phyloP scores from a whole-genome alignment of 1,284 basidiomycete species.

The Ustilago crameri region DNA sequence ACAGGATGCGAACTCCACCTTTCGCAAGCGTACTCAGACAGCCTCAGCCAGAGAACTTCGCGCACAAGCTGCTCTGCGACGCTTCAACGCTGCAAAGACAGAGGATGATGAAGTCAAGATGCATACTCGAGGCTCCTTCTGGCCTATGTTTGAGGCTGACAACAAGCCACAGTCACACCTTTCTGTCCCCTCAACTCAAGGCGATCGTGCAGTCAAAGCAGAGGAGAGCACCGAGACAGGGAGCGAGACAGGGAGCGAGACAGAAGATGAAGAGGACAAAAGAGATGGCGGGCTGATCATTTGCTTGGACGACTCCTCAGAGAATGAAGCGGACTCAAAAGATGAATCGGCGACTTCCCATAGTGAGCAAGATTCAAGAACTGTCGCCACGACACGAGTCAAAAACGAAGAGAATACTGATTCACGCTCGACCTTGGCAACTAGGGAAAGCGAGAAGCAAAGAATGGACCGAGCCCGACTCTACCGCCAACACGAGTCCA shows the following conservation, averaged over 20 bases:
- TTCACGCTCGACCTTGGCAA: slow-evolving; percentile 31
- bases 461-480: slow-evolving; percentile 35
- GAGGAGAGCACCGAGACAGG: slow-evolving; percentile 16
- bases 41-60: slow-evolving; percentile 39
- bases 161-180: neutral
- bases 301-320: slow-evolving; percentile 26
- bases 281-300: slow-evolving; percentile 24
- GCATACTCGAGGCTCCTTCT: neutral
- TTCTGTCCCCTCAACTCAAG: neutral
- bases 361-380: neutral
- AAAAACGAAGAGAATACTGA: slow-evolving; percentile 21
- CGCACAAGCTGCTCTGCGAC: slow-evolving; percentile 43
- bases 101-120: slow-evolving; percentile 6
- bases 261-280: slow-evolving; percentile 27
- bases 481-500: slow-evolving; percentile 39
- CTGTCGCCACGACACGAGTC: neutral
- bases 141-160: slow-evolving; percentile 4
- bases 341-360: neutral
- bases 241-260: slow-evolving; percentile 24
- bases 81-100: slow-evolving; percentile 17
- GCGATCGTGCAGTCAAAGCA: slow-evolving; percentile 7
- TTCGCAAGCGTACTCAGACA: slow-evolving; percentile 49
- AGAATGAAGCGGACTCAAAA: slow-evolving; percentile 6
- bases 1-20: slow-evolving; percentile 56
- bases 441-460: slow-evolving; percentile 27